Base-by-base conservation (phyloP, 2,329 filamentous ascomycete species). In the Aspergillus sp. region DNA sequence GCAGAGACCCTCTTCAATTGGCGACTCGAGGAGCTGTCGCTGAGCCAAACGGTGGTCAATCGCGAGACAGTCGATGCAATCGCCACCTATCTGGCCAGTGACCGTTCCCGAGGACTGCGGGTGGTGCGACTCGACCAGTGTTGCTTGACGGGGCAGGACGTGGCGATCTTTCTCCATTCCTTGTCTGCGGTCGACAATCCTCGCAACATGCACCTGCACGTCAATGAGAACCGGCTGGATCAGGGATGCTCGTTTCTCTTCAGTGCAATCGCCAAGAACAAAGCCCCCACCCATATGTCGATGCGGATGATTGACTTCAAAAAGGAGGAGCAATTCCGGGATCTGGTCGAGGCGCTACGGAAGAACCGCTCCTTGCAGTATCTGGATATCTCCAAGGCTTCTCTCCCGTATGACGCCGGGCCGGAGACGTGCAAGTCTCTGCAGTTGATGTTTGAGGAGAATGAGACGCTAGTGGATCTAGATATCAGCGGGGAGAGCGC, bases 401-500 rank as follows among this genome's bases (percentile, higher is more conserved):
- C 86, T 0, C 73, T 89, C 19, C 87, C 86, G 13, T 85, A 84
- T 49, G 86, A 89, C 64, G 86, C 86, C 3, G 81, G 83, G 7
- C 80, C 82, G 9, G 84, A 87, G 52, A 89, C 86, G 0, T 88
- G 85, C 61, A 79, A 81, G 54, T 80, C 83, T 13, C 68, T 89
- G 50, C 81, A 84, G 56, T 68, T 77, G 46, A 80, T 89, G 71
- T 86, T 89, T 60, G 81, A 84, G 31, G 80, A 86, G 48, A 89
- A 89, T 55, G 76, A 77, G n/a, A 84, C 82, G 1, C 72, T 89
- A 2, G 78, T 85, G 59, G 84, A 85, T 64, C 71, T 89, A 11
- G 84, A 89, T 64, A 85, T 89, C 42, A 88, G 86, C 21, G 87
- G 87, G 7, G 87, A 89, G 61, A 84, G 86, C 58, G 86, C 87